Base-by-base conservation (phyloP, 148 eudicot species). In the Cornus controversa region DNA sequence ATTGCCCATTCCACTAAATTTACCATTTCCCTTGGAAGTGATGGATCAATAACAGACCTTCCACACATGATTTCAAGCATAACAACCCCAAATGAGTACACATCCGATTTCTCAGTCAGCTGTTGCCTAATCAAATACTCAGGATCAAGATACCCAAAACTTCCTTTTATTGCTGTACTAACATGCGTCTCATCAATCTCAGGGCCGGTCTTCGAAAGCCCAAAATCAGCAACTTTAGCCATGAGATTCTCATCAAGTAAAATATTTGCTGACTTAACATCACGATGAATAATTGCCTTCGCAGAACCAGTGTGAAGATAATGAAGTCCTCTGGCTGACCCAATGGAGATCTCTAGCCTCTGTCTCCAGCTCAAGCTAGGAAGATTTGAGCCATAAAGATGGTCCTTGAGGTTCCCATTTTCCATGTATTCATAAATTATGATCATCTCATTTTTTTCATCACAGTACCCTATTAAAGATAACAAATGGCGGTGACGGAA, bases 191-290 rank as follows among this genome's bases (percentile, higher is more conserved):
- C 60, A 28, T 91, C 91, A 28, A 91, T 57, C 42, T 86, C 92
- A 18, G 94, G 92, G 27, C 92, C 91, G 1, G 81, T 72, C 80
- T 91, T 91, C 6, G 94, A 91, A 29, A 91, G 80, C 60, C 94
- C 94, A 66, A 91, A 91, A 79, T 91, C 94, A 31, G 92, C 89
- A 75, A 91, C 92, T 86, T 91, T 91, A 42, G 94, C 92, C 85
- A 81, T 81, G 26, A 87, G 71, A 75, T 84, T 91, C 82, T 89
- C 91, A 64, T 91, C 91, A 0, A 91, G 86, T 27, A 91, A 80
- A 42, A 91, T 89, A 73, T 91, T 91, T 24, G 94, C 89, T 42
- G 91, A 86, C 77, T 91, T 91, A 11, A 91, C 90, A 75, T 91
- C 92, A 0, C 94, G 92, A 67, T 91, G 94, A 64, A 91, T 91